A percentile compares a stretch with the other conserved stretches of the same genome.
These are phyloP conservation scores for Podaxis pistillaris DNA, from an alignment of 768 basidiomycete species.

Conservation along the genomic window DNA sequence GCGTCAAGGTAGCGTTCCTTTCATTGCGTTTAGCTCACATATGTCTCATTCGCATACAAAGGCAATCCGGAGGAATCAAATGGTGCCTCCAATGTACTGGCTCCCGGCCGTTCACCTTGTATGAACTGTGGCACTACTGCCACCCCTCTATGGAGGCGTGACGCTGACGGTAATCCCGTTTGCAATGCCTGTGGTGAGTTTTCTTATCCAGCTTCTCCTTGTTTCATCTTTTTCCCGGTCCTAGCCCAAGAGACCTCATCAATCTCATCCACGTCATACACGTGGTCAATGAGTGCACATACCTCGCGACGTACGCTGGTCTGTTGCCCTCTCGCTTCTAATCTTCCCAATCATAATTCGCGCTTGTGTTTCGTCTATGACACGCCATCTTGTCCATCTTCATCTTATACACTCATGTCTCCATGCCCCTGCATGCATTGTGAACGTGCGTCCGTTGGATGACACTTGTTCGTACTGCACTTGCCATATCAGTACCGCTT, in stretches of 20 bases:
- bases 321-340: conserved; percentile 4
- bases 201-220: conserved; percentile 30
- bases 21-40: conserved; percentile 6
- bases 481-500: conserved; percentile 12
- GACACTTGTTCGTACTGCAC: not conserved
- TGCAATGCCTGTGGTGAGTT: conserved; percentile 89
- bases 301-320: conserved; percentile 8
- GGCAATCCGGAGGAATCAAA: conserved; percentile 27
- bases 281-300: conserved; percentile 10
- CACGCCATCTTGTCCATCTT: not conserved
- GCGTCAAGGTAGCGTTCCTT: conserved; percentile 24
- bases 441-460: conserved; percentile 3
- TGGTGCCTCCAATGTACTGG: conserved; percentile 23
- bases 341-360: conserved; percentile 12
- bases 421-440: conserved; percentile 2
- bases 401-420: conserved; percentile 7
- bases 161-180: conserved; percentile 76
- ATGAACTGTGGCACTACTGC: conserved; percentile 75
- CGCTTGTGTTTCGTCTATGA: conserved; percentile 13
- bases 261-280: conserved; percentile 15
- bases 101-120: conserved; percentile 50
- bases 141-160: conserved; percentile 85
- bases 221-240: conserved; percentile 19
- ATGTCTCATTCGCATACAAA: conserved; percentile 8
- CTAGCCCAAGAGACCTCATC: conserved; percentile 6